A percentile compares a stretch with the other conserved stretches of the same genome.
Evolutionary conservation across 371 early-diverging fungal species (phyloP).

Genomic region (Lichtheimia hyalospora): DNA sequence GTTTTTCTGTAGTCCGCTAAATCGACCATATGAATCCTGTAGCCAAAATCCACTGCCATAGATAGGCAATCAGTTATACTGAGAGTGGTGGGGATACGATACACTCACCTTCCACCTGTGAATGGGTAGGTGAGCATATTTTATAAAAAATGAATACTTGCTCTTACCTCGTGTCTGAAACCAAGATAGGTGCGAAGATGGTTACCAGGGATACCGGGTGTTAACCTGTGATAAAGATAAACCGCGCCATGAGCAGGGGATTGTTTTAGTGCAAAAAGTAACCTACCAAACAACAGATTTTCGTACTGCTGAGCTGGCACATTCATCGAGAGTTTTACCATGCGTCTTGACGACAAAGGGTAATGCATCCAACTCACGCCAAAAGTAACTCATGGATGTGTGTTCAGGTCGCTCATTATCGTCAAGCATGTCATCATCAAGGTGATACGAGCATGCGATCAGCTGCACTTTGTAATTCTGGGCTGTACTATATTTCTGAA

Average conservation of each 20-base stretch:
- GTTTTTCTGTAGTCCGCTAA: slow-evolving; percentile 58
- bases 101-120: slow-evolving; percentile 30
- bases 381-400: slow-evolving; percentile 57
- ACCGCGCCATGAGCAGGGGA: too few species aligned
- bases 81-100: not conserved
- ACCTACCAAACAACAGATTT: slow-evolving; percentile 64
- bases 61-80: not conserved
- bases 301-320: slow-evolving; percentile 72
- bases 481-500: slow-evolving; percentile 40
- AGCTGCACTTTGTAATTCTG: slow-evolving; percentile 58
- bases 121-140: not conserved
- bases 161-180: slow-evolving; percentile 40
- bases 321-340: slow-evolving; percentile 63
- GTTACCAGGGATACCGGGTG: slow-evolving; percentile 68
- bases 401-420: slow-evolving; percentile 24
- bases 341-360: slow-evolving; percentile 65
- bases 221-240: slow-evolving; percentile 31
- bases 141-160: not conserved
- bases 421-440: slow-evolving; percentile 22
- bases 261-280: too few species aligned
- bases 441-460: slow-evolving; percentile 40
- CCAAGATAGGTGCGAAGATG: slow-evolving; percentile 11
- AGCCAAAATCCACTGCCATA: slow-evolving; percentile 60
- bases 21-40: slow-evolving; percentile 61
- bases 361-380: slow-evolving; percentile 75